A percentile compares a stretch with the other conserved stretches of the same genome.
Conservation (phyloP, 2,329 filamentous ascomycete species). For the Colletotrichum euphorbiae region DNA sequence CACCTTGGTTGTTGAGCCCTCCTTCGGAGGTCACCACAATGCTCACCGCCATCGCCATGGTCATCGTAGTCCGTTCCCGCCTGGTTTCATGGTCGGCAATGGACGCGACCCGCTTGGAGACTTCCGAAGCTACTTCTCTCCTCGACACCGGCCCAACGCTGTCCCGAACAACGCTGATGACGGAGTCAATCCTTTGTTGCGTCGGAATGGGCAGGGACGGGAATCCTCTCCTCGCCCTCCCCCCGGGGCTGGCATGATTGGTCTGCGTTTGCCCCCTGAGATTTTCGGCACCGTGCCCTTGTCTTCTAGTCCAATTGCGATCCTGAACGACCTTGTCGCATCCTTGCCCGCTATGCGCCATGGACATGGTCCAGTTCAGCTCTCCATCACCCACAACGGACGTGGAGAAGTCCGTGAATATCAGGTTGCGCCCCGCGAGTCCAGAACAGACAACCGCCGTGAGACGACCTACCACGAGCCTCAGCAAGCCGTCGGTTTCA, state of each 20-base stretch:
- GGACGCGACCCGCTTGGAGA: constrained; percentile 62
- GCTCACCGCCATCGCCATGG: constrained; percentile 64
- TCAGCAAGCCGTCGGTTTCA: constrained; percentile 81
- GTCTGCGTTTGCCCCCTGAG: constrained; percentile 60
- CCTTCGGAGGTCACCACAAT: constrained; percentile 61
- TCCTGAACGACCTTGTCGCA: constrained; percentile 68
- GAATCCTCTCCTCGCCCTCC: constrained; percentile 62
- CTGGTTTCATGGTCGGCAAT: constrained; percentile 65
- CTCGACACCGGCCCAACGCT: constrained; percentile 65
- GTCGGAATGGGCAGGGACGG: constrained; percentile 64
- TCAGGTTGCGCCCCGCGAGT: constrained; percentile 56
- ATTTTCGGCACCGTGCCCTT: constrained; percentile 55
- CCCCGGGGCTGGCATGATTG: constrained; percentile 64
- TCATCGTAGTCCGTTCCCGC: constrained; percentile 71
- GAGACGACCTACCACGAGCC: constrained; percentile 68
- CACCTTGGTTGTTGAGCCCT: constrained; percentile 62
- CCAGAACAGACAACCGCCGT: constrained; percentile 61
- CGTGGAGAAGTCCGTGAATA: constrained; percentile 65
- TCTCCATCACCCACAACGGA: constrained; percentile 67
- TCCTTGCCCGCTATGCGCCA: constrained; percentile 62
- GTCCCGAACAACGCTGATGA: constrained; percentile 76
- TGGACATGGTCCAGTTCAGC: constrained; percentile 66
- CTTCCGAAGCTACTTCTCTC: constrained; percentile 62
- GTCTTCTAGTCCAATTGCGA: constrained; percentile 63
- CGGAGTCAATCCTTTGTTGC: constrained; percentile 86